Conservation (phyloP, 106 monocot species). For the Allium sativum region DNA sequence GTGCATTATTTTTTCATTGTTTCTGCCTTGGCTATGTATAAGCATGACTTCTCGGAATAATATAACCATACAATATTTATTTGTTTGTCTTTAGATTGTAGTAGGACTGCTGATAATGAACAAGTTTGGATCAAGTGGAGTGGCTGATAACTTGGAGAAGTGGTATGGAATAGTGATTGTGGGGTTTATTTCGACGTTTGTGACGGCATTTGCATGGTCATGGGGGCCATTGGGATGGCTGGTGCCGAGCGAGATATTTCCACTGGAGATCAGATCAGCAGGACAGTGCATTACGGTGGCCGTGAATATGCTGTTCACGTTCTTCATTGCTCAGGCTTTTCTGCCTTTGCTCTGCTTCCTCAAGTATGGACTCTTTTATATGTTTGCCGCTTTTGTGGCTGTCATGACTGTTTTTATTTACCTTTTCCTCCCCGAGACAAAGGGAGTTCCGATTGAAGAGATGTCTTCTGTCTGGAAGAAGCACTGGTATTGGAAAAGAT, state of each 20-base stretch:
- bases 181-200: slow-evolving; percentile 4
- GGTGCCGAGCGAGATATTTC: slow-evolving; percentile 16
- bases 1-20: background rate
- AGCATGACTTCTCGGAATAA: background rate
- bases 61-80: background rate
- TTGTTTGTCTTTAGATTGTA: background rate
- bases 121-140: slow-evolving; percentile 6
- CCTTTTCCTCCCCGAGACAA: slow-evolving; percentile 12
- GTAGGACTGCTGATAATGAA: slow-evolving; percentile 7
- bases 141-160: background rate
- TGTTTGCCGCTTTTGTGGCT: slow-evolving; percentile 7
- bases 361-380: slow-evolving; percentile 16
- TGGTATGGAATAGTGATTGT: background rate
- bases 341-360: slow-evolving; percentile 12
- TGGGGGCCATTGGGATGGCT: slow-evolving; percentile 17
- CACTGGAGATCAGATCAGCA: slow-evolving; percentile 13
- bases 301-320: slow-evolving; percentile 15
- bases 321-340: slow-evolving; percentile 14
- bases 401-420: slow-evolving; percentile 10
- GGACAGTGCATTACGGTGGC: slow-evolving; percentile 14
- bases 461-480: slow-evolving; percentile 15
- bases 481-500: slow-evolving; percentile 19
- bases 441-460: slow-evolving; percentile 17
- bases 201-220: slow-evolving; percentile 11
- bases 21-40: background rate